Conservation (phyloP, 2,329 filamentous ascomycete genomes). For the Penicillium sp. region DNA sequence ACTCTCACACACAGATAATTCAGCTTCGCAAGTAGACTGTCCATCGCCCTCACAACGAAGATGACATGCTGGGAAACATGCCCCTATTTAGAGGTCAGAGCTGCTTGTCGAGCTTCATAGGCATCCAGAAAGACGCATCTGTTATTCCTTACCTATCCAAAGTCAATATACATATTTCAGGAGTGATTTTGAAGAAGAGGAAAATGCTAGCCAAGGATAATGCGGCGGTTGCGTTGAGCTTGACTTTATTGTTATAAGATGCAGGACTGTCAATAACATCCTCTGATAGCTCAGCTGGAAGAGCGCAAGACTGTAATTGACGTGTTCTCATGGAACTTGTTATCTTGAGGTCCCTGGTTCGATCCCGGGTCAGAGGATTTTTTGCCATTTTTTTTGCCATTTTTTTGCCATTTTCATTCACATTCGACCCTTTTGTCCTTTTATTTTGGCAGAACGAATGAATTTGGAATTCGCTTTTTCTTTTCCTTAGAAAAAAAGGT, state of each 20-base stretch:
- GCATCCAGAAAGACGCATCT: too few relatives aligned
- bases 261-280: not conserved
- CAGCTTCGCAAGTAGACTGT: not conserved
- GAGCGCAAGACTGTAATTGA: constrained; percentile 2
- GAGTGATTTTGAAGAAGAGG: too few relatives aligned
- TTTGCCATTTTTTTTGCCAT: not conserved
- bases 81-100: too few relatives aligned
- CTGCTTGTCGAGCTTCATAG: too few relatives aligned
- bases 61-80: not conserved
- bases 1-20: not conserved
- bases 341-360: constrained; percentile 1
- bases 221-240: too few relatives aligned
- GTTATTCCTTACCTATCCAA: too few relatives aligned
- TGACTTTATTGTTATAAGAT: too few relatives aligned
- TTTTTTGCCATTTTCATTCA: not conserved
- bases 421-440: not conserved
- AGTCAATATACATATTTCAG: too few relatives aligned
- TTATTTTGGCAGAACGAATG: too few relatives aligned
- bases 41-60: not conserved
- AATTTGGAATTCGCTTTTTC: too few relatives aligned
- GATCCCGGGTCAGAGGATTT: constrained; percentile 2
- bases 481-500: too few relatives aligned
- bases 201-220: too few relatives aligned
- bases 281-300: constrained; percentile 2
- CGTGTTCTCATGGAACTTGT: not conserved